Conservation (phyloP, 2,329 filamentous ascomycete species). For the Oidium heveae region DNA sequence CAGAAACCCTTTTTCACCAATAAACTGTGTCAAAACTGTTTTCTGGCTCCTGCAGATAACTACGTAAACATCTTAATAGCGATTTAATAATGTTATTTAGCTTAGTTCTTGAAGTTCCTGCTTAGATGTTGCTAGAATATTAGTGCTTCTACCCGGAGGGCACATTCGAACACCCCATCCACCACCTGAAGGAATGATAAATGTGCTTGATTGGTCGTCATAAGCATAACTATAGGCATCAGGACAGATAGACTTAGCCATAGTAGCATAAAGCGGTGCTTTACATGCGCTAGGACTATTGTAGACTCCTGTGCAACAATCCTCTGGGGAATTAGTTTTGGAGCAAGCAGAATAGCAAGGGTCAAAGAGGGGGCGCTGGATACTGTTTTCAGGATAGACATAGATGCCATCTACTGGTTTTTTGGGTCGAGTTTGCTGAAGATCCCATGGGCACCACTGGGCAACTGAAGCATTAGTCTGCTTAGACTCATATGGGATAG, state of each 20-base stretch:
- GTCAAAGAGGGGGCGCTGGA: slow-evolving; percentile 45
- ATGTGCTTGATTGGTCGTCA: slow-evolving; percentile 31
- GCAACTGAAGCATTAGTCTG: slow-evolving; percentile 30
- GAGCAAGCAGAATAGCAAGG: slow-evolving; percentile 59
- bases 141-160: slow-evolving; percentile 33
- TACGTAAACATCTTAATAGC: no score
- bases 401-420: slow-evolving; percentile 55
- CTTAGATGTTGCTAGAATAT: slow-evolving; percentile 28
- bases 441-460: slow-evolving; percentile 59
- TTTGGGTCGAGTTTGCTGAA: slow-evolving; percentile 40
- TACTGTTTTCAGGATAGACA: slow-evolving; percentile 53
- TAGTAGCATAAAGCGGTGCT: slow-evolving; percentile 40
- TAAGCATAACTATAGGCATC: slow-evolving; percentile 64
- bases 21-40: no score
- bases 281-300: slow-evolving; percentile 36
- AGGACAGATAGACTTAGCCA: slow-evolving; percentile 52
- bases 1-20: no score
- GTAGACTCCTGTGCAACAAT: slow-evolving; percentile 54
- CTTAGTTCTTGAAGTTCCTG: slow-evolving; percentile 24
- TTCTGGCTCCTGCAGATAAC: no score
- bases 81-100: slow-evolving; percentile 5
- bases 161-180: slow-evolving; percentile 64
- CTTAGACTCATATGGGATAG: slow-evolving; percentile 37
- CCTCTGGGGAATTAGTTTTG: slow-evolving; percentile 35
- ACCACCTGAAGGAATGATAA: slow-evolving; percentile 38